A percentile compares a stretch with the other conserved stretches of the same genome.
These are phyloP conservation scores for Penicillium sp. DNA, from an alignment of 2,329 filamentous ascomycete genomes.

Conservation along the genomic window DNA sequence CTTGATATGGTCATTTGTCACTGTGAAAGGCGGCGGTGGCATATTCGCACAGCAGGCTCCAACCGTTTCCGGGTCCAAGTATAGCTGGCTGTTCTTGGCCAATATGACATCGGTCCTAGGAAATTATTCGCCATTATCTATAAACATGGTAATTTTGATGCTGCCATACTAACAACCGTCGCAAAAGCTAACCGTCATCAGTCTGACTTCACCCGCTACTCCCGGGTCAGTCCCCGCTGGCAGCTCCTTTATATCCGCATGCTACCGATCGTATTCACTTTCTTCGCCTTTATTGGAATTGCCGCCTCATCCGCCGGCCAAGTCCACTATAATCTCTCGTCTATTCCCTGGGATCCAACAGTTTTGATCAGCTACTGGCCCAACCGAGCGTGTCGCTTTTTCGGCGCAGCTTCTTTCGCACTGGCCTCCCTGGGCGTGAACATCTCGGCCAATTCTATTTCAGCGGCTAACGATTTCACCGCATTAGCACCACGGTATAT, in stretches of 20 bases:
- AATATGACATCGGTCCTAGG: slow-evolving; percentile 51
- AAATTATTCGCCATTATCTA: slow-evolving; percentile 52
- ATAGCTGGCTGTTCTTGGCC: slow-evolving; percentile 55
- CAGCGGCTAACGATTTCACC: slow-evolving; percentile 55
- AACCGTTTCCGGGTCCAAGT: slow-evolving; percentile 49
- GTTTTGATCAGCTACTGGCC: slow-evolving; percentile 41
- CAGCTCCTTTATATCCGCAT: slow-evolving; percentile 52
- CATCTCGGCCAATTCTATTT: slow-evolving; percentile 54
- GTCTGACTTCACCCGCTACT: slow-evolving; percentile 58
- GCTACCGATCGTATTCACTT: slow-evolving; percentile 54
- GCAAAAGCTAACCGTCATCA: background rate
- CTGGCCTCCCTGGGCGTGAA: slow-evolving; percentile 57
- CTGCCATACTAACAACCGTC: background rate
- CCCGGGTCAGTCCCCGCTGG: slow-evolving; percentile 49
- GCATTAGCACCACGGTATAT: slow-evolving; percentile 54
- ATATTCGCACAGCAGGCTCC: slow-evolving; percentile 47
- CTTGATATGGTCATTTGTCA: slow-evolving; percentile 61
- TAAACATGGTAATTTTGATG: slow-evolving; percentile 39
- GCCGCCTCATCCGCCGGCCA: slow-evolving; percentile 42
- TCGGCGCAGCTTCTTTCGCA: slow-evolving; percentile 54
- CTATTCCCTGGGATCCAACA: slow-evolving; percentile 47
- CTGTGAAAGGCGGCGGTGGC: slow-evolving; percentile 50
- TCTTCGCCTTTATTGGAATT: slow-evolving; percentile 51
- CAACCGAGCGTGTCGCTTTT: slow-evolving; percentile 46
- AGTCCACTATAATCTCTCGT: slow-evolving; percentile 31